These are phyloP conservation scores for Favolaschia claudopus DNA, from an alignment of 768 basidiomycete genomes.

Conservation along the genomic window DNA sequence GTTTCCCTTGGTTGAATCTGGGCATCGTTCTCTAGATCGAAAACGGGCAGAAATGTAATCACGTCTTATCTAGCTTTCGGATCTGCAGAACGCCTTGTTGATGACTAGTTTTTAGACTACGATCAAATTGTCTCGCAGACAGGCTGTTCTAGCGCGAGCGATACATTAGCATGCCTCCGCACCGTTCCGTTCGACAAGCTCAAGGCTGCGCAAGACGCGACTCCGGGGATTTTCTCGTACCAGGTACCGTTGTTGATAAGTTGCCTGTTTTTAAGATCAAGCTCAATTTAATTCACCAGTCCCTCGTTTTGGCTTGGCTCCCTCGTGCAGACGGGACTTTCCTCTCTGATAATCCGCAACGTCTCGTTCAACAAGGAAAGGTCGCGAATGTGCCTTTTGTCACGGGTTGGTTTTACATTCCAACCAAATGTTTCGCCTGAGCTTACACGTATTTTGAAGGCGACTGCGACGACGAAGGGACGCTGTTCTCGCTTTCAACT, in stretches of 20 bases:
- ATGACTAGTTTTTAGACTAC: slow-evolving; percentile 37
- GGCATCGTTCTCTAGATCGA: too few relatives aligned
- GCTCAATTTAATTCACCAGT: slow-evolving; percentile 36
- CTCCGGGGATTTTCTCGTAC: slow-evolving; percentile 48
- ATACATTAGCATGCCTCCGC: slow-evolving; percentile 52
- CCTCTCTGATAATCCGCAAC: slow-evolving; percentile 52
- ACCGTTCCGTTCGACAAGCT: slow-evolving; percentile 44
- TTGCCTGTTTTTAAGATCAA: neutral
- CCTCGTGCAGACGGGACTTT: slow-evolving; percentile 60
- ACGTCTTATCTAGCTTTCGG: neutral
- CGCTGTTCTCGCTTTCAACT: slow-evolving; percentile 38
- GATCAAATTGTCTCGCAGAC: slow-evolving; percentile 47
- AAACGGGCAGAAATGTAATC: slow-evolving; percentile 46
- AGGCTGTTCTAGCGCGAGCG: slow-evolving; percentile 39
- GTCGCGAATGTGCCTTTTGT: slow-evolving; percentile 57
- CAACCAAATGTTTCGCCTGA: neutral
- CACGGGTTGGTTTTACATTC: slow-evolving; percentile 28
- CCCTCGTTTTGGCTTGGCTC: slow-evolving; percentile 53
- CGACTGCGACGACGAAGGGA: slow-evolving; percentile 50
- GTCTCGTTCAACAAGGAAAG: slow-evolving; percentile 49
- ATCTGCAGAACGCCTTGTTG: too few relatives aligned
- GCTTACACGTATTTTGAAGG: slow-evolving; percentile 9
- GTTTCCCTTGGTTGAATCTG: too few relatives aligned
- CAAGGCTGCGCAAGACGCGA: slow-evolving; percentile 47
- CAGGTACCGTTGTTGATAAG: slow-evolving; percentile 37